phyloP scores from a whole-genome alignment of 2,329 filamentous ascomycete species.

The Camptophora hylomeconis region DNA sequence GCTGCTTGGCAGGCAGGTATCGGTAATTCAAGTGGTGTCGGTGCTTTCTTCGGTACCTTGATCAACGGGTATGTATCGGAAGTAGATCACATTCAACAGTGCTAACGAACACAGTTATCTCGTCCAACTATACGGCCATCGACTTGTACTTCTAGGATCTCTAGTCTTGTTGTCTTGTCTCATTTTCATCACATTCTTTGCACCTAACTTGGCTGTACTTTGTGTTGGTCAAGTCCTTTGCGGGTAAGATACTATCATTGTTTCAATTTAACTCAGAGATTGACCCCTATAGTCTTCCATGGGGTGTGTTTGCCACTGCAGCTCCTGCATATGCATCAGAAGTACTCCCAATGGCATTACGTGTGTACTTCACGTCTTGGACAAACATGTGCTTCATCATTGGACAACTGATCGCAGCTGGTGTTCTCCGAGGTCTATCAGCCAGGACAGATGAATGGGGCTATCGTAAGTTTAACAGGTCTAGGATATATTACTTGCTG shows the following conservation, averaged over 20 bases:
- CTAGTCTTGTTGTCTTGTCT: slow-evolving; percentile 10
- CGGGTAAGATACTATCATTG: too few species aligned
- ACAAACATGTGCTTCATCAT: slow-evolving; percentile 11
- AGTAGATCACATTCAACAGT: too few species aligned
- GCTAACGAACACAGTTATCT: too few species aligned
- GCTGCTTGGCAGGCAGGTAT: slow-evolving; percentile 10
- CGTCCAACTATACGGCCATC: slow-evolving; percentile 9
- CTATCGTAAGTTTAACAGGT: too few species aligned
- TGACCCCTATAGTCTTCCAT: slow-evolving; percentile 14
- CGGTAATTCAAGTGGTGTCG: slow-evolving; percentile 9
- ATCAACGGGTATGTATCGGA: slow-evolving; percentile 10
- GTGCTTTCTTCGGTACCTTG: slow-evolving; percentile 9
- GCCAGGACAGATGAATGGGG: slow-evolving; percentile 12
- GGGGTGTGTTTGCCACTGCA: slow-evolving; percentile 10
- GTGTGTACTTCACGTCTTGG: slow-evolving; percentile 8
- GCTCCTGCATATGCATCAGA: slow-evolving; percentile 12
- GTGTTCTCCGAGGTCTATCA: slow-evolving; percentile 15
- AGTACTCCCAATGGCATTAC: slow-evolving; percentile 9
- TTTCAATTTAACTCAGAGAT: too few species aligned
- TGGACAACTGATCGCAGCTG: slow-evolving; percentile 21
- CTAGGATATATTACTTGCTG: too few species aligned
- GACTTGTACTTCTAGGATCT: slow-evolving; percentile 9
- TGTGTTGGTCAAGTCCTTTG: slow-evolving; percentile 18
- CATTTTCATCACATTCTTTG: slow-evolving; percentile 21
- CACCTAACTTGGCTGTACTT: slow-evolving; percentile 17